A percentile compares a stretch with the other conserved stretches of the same genome.
Evolutionary conservation across 352 stramenopile species (phyloP).

Genomic region (Phytopythium sindhum): DNA sequence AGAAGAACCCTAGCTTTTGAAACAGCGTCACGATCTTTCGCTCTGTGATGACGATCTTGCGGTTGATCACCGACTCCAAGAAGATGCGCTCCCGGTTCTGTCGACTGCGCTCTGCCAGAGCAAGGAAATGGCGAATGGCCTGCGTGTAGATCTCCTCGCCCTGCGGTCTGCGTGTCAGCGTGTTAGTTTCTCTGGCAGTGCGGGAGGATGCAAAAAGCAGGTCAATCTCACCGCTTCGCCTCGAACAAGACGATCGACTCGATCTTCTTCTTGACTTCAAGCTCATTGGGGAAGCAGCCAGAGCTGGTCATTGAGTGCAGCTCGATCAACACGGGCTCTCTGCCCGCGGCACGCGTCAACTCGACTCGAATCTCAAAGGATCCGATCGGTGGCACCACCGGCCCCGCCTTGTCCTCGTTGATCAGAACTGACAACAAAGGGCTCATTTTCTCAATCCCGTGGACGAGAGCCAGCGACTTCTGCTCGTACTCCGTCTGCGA

Average conservation of each 20-base stretch:
- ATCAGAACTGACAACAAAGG: constrained; percentile 43
- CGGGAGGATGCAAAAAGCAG: background rate
- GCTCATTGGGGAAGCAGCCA: constrained; percentile 39
- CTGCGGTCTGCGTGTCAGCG: constrained; percentile 18
- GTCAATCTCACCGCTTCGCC: constrained; percentile 36
- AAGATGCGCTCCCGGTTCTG: constrained; percentile 53
- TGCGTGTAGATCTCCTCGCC: constrained; percentile 57
- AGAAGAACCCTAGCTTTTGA: constrained; percentile 54
- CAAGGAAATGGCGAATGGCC: constrained; percentile 55
- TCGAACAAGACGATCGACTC: constrained; percentile 49
- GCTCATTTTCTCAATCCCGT: constrained; percentile 45
- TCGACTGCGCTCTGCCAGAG: constrained; percentile 33
- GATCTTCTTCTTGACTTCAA: constrained; percentile 60
- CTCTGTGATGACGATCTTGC: constrained; percentile 59
- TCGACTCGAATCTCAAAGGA: constrained; percentile 61
- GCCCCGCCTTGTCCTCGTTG: constrained; percentile 21
- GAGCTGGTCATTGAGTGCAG: constrained; percentile 58
- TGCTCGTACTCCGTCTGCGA: constrained; percentile 48
- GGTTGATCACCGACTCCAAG: constrained; percentile 61
- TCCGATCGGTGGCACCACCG: constrained; percentile 17
- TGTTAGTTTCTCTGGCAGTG: background rate
- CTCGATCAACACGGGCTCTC: constrained; percentile 20
- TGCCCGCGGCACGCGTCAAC: constrained; percentile 24
- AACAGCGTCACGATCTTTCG: constrained; percentile 47
- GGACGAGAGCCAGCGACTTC: constrained; percentile 35